Evolutionary conservation across 2,329 filamentous ascomycete genomes (phyloP).

Genomic region (Paracorniculantispora psalliotae): DNA sequence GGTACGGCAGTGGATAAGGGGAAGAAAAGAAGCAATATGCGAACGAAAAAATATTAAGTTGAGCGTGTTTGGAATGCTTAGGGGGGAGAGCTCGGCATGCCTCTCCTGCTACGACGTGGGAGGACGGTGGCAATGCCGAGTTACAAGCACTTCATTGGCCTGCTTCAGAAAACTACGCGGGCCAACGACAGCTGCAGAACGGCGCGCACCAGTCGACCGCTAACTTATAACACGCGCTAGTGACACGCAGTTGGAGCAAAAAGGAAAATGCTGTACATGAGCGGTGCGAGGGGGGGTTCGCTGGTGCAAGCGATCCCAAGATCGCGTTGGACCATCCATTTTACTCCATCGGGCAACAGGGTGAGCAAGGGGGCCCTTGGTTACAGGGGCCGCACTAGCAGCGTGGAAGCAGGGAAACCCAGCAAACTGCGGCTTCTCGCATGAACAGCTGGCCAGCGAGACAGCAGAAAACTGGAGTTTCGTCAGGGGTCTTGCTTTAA

Average conservation of each 20-base stretch:
- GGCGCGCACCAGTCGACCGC: not conserved
- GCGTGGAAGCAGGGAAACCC: not conserved
- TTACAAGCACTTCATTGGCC: not conserved
- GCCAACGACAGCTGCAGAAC: not conserved
- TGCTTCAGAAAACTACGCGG: not conserved
- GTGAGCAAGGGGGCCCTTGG: not conserved
- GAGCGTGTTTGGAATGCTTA: not conserved
- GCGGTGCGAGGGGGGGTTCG: not conserved
- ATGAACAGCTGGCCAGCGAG: not conserved
- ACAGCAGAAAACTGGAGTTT: not conserved
- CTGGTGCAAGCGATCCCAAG: constrained; percentile 1
- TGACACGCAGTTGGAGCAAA: not conserved
- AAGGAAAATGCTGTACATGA: not conserved
- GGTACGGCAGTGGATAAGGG: not conserved
- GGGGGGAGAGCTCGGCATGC: not conserved
- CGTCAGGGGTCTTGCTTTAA: not conserved
- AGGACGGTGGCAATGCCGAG: not conserved
- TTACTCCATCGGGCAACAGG: constrained; percentile 2
- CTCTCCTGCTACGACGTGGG: not conserved
- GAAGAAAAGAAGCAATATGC: not conserved
- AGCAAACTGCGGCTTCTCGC: not conserved
- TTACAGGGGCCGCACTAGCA: not conserved
- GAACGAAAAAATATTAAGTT: not conserved
- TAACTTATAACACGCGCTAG: not conserved
- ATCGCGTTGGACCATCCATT: constrained; percentile 4